Percentiles rank a stretch among this genome's conserved stretches.
phyloP scores from a whole-genome alignment of 177 flowering plant species.

The Vitis hybrid region DNA sequence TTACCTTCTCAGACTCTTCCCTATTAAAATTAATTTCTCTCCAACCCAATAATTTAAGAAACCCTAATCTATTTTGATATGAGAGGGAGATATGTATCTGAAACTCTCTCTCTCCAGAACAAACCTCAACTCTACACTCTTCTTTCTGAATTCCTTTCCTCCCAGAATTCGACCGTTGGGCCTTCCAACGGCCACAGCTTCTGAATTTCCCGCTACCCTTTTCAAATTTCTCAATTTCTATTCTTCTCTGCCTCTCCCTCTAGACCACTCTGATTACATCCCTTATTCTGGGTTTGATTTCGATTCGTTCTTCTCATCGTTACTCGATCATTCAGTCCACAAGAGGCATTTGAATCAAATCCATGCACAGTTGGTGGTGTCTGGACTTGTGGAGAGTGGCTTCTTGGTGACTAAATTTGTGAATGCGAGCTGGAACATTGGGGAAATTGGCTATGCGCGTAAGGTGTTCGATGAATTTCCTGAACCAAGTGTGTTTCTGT shows the following conservation, averaged over 20 bases:
- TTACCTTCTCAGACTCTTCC: too few relatives aligned
- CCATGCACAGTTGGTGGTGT: slow-evolving; percentile 37
- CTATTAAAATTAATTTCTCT: too few relatives aligned
- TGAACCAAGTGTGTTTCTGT: slow-evolving; percentile 48
- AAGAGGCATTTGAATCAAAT: slow-evolving; percentile 38
- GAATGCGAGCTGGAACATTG: slow-evolving; percentile 26
- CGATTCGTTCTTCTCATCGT: slow-evolving; percentile 28
- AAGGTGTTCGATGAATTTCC: slow-evolving; percentile 47
- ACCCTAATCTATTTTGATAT: neutral
- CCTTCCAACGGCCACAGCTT: neutral
- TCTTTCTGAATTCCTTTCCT: slow-evolving; percentile 7
- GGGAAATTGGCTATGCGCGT: slow-evolving; percentile 41
- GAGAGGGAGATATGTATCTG: slow-evolving; percentile 9
- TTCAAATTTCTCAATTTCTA: slow-evolving; percentile 6
- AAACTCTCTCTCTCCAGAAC: slow-evolving; percentile 10
- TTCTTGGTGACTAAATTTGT: slow-evolving; percentile 44
- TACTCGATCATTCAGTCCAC: slow-evolving; percentile 35
- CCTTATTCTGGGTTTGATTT: slow-evolving; percentile 12
- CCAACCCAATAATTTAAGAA: too few relatives aligned
- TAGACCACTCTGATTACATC: slow-evolving; percentile 2
- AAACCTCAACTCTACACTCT: neutral
- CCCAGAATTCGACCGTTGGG: slow-evolving; percentile 10
- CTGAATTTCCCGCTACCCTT: slow-evolving; percentile 11
- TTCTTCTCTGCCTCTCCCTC: slow-evolving; percentile 16
- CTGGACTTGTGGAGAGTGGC: slow-evolving; percentile 26